Conservation (phyloP, 345 rosid species). For the Brassica nigra region DNA sequence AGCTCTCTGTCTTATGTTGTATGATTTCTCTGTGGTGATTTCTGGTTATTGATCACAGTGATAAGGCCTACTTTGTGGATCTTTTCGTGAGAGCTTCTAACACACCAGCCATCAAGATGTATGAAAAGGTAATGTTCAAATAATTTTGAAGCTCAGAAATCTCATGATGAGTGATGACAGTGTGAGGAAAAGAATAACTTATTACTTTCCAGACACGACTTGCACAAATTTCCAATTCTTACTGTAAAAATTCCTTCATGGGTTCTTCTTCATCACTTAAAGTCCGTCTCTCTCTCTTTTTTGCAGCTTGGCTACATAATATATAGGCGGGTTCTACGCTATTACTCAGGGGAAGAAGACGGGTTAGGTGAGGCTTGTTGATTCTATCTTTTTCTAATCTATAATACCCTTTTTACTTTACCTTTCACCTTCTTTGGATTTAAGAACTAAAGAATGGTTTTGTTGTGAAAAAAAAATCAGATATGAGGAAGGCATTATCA, state of each 20-base stretch:
- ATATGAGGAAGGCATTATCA: slow-evolving; percentile 95
- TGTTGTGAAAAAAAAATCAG: slow-evolving; percentile 38
- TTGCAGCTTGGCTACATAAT: slow-evolving; percentile 84
- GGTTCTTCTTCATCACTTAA: background rate
- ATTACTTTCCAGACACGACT: background rate
- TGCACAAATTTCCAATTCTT: background rate
- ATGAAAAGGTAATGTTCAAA: slow-evolving; percentile 67
- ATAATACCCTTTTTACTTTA: background rate
- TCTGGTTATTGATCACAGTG: slow-evolving; percentile 48
- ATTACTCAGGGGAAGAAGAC: slow-evolving; percentile 93
- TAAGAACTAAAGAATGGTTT: background rate
- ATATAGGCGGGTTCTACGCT: slow-evolving; percentile 81
- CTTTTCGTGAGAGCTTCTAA: slow-evolving; percentile 76
- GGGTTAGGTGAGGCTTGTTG: slow-evolving; percentile 66
- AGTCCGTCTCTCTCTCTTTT: background rate
- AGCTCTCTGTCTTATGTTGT: background rate
- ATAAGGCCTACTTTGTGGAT: slow-evolving; percentile 59
- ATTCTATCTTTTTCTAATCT: background rate
- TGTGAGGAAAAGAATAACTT: background rate
- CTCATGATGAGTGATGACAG: background rate
- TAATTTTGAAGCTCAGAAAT: background rate
- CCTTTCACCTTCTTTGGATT: background rate
- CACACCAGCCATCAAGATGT: slow-evolving; percentile 95
- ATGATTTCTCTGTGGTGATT: background rate
- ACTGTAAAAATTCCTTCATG: background rate